These are phyloP conservation scores for Arxiozyma heterogenica DNA, from an alignment of 1,139 yeast species.

Conservation along the genomic window DNA sequence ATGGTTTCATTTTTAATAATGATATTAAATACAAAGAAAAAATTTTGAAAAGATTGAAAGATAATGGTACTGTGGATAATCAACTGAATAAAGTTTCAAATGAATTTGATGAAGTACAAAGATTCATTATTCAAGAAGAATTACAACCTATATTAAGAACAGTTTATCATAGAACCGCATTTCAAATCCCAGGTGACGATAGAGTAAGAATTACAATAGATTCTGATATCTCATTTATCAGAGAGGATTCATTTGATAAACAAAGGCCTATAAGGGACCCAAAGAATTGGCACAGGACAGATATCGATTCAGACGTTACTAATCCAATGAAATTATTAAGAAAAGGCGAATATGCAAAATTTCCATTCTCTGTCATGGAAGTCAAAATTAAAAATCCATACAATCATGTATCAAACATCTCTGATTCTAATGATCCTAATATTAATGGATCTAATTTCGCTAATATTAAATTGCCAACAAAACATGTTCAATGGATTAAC, in stretches of 20 bases:
- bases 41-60: constrained; percentile 44
- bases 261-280: constrained; percentile 88
- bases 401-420: constrained; percentile 20
- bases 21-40: constrained; percentile 39
- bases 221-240: constrained; percentile 73
- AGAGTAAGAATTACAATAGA: constrained; percentile 83
- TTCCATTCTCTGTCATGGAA: constrained; percentile 90
- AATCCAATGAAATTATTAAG: constrained; percentile 68
- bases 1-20: constrained; percentile 47
- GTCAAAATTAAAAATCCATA: constrained; percentile 52
- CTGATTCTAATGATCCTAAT: constrained; percentile 1
- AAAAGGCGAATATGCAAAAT: constrained; percentile 76
- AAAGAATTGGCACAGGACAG: constrained; percentile 81
- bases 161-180: constrained; percentile 84
- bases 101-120: constrained; percentile 51
- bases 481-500: constrained; percentile 69
- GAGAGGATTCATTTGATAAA: constrained; percentile 83
- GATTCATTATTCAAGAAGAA: constrained; percentile 53
- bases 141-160: constrained; percentile 84
- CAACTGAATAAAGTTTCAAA: constrained; percentile 45
- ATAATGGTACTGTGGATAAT: constrained; percentile 44
- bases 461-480: constrained; percentile 32
- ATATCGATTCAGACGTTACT: constrained; percentile 67
- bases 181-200: constrained; percentile 97
- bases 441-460: constrained; percentile 9